Percentiles rank a stretch among this genome's conserved stretches.
Evolutionary conservation across 73 alveolate species (phyloP).

Genomic region (Paramecium sexaurelia): DNA sequence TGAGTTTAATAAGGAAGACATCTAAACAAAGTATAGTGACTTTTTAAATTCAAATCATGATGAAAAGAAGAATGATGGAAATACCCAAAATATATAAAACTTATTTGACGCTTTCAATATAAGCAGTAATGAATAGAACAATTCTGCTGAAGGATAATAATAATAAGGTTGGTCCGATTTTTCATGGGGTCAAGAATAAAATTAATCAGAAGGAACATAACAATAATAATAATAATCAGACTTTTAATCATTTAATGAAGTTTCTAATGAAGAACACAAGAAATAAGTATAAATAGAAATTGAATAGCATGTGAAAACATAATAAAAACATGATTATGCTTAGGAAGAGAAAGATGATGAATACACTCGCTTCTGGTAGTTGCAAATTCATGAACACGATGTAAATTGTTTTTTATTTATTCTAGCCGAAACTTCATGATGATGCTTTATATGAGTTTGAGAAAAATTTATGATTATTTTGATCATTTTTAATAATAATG

Average conservation of each 20-base stretch:
- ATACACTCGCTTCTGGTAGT: neutral
- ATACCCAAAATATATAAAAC: neutral
- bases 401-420: neutral
- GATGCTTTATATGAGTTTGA: slow-evolving; percentile 18
- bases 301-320: neutral
- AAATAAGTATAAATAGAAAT: neutral
- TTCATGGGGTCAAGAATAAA: neutral
- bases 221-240: neutral
- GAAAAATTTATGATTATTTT: neutral
- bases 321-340: neutral
- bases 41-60: neutral
- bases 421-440: neutral
- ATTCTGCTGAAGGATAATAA: neutral
- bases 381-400: neutral
- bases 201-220: neutral
- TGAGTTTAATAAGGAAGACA: slow-evolving; percentile 7
- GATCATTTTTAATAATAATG: neutral
- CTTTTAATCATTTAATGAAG: neutral
- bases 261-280: neutral
- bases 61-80: neutral
- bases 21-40: neutral
- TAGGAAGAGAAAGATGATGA: neutral
- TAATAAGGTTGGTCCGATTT: neutral
- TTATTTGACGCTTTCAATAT: neutral
- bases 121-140: neutral